A percentile compares a stretch with the other conserved stretches of the same genome.
Conservation (phyloP, 768 basidiomycete genomes). For the Favolaschia claudopus region DNA sequence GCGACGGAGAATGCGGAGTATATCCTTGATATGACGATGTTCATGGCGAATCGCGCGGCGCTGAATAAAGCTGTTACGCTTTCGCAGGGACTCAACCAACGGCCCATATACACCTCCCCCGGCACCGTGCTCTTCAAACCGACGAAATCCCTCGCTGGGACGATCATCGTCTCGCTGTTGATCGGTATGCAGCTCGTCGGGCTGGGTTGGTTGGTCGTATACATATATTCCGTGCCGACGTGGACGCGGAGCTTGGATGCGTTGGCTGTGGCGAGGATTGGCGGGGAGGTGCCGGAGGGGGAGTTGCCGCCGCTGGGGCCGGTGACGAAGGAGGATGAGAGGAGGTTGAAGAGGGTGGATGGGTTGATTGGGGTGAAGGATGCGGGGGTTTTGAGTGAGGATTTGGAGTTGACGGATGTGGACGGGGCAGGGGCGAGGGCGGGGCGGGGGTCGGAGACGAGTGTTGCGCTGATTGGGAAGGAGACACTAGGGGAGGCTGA, state of each 20-base stretch:
- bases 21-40: conserved; percentile 5
- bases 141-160: not conserved
- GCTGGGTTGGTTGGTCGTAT: not conserved
- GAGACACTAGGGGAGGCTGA: too few relatives aligned
- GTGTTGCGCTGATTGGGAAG: too few relatives aligned
- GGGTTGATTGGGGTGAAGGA: not conserved
- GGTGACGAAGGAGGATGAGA: not conserved
- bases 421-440: too few relatives aligned
- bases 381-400: not conserved
- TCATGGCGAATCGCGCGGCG: not conserved
- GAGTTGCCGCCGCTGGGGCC: conserved; percentile 1
- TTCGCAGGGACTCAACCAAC: not conserved
- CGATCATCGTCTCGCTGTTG: not conserved
- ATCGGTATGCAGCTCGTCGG: conserved; percentile 3
- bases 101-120: not conserved
- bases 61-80: not conserved
- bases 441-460: too few relatives aligned
- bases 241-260: not conserved
- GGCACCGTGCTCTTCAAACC: not conserved
- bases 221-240: conserved; percentile 1
- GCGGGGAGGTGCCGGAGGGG: not conserved
- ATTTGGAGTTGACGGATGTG: not conserved
- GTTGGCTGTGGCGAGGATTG: not conserved
- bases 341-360: not conserved
- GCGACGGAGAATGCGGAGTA: not conserved